Conservation (phyloP, 345 rosid species). For the Populus tremula region DNA sequence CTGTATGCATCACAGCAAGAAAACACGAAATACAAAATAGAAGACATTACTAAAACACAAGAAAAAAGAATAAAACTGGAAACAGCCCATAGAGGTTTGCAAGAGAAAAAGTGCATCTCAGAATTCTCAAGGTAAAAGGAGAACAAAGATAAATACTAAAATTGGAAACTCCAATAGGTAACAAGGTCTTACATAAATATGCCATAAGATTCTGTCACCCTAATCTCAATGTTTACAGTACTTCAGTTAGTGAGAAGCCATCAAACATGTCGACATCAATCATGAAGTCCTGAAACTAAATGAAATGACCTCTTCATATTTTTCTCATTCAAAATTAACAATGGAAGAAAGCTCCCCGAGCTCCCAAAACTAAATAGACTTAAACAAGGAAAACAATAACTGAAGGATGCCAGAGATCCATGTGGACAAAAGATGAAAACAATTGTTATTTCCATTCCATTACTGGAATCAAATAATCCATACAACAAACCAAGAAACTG, state of each 20-base stretch:
- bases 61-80: background rate
- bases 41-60: background rate
- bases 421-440: background rate
- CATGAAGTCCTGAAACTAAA: background rate
- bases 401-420: background rate
- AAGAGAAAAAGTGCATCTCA: background rate
- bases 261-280: background rate
- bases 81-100: background rate
- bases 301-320: background rate
- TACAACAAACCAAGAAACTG: background rate
- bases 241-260: background rate
- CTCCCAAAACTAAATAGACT: background rate
- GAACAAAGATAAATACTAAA: conserved; percentile 1
- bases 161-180: background rate
- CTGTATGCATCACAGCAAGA: conserved; percentile 35
- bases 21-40: too few relatives aligned
- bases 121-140: conserved; percentile 8
- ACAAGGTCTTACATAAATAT: too few relatives aligned
- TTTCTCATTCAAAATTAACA: background rate
- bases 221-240: background rate
- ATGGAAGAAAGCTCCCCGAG: background rate
- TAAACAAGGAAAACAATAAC: background rate
- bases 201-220: background rate
- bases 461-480: background rate
- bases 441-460: background rate